Evolutionary conservation across 306 rosid genomes (phyloP).

Genomic region (Leucaena leucocephala): DNA sequence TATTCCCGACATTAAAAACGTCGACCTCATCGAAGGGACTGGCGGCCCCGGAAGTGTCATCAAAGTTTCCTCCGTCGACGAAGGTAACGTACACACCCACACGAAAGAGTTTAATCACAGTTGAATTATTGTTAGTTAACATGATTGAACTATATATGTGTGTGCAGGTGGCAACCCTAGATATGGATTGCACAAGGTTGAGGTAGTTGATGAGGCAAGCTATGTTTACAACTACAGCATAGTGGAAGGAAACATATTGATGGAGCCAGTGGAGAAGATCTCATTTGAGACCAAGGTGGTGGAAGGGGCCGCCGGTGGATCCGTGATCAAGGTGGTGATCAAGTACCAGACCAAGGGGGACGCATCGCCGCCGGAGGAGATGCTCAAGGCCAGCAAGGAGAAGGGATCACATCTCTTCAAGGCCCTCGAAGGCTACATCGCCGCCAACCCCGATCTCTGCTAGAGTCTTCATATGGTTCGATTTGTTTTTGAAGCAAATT

Average conservation of each 20-base stretch:
- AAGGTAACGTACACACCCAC: not conserved
- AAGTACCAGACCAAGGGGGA: conserved; percentile 9
- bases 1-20: no score
- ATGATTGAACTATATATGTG: not conserved
- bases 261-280: conserved; percentile 34
- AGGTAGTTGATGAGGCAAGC: no score
- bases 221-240: conserved; percentile 16
- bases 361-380: conserved; percentile 8
- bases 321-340: not conserved
- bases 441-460: conserved; percentile 10
- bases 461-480: no score
- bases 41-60: no score
- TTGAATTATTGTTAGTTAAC: no score
- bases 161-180: not conserved
- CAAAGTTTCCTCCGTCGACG: not conserved
- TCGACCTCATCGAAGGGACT: no score
- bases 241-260: conserved; percentile 37
- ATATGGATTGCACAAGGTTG: no score
- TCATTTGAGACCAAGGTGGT: conserved; percentile 31
- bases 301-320: conserved; percentile 7
- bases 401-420: conserved; percentile 10
- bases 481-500: no score
- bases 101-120: no score
- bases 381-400: conserved; percentile 25
- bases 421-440: conserved; percentile 17